A percentile compares a stretch with the other conserved stretches of the same genome.
Conservation (phyloP, 352 stramenopile species). For the Peronospora belbahrii region DNA sequence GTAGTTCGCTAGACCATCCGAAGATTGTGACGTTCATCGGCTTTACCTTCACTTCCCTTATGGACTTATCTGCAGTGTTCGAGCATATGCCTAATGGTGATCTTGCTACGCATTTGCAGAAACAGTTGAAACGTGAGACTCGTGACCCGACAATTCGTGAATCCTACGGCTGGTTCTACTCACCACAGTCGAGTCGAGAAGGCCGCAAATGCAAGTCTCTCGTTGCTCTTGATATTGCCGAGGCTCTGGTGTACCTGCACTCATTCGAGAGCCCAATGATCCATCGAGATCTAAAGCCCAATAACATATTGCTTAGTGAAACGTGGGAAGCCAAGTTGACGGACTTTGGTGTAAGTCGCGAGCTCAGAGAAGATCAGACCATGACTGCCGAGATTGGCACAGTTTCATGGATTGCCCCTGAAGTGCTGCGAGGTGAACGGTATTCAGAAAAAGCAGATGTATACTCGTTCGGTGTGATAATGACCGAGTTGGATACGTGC, state of each 20-base stretch:
- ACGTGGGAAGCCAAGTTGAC: slow-evolving; percentile 40
- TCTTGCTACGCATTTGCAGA: slow-evolving; percentile 31
- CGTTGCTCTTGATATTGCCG: slow-evolving; percentile 34
- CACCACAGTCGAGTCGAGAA: slow-evolving; percentile 8
- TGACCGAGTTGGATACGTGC: slow-evolving; percentile 48
- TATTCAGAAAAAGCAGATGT: slow-evolving; percentile 70
- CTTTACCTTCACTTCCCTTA: slow-evolving; percentile 46
- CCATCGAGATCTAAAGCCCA: slow-evolving; percentile 47
- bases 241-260: slow-evolving; percentile 43
- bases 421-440: slow-evolving; percentile 49
- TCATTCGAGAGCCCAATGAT: slow-evolving; percentile 38
- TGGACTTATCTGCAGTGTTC: slow-evolving; percentile 44
- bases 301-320: slow-evolving; percentile 44
- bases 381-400: slow-evolving; percentile 55
- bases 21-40: slow-evolving; percentile 50
- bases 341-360: slow-evolving; percentile 51
- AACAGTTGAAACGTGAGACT: slow-evolving; percentile 27
- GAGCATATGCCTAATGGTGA: slow-evolving; percentile 46
- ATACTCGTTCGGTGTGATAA: slow-evolving; percentile 64
- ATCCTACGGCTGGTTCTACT: slow-evolving; percentile 26
- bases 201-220: slow-evolving; percentile 33
- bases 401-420: slow-evolving; percentile 55
- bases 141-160: slow-evolving; percentile 19
- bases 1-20: slow-evolving; percentile 27
- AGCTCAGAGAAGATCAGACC: slow-evolving; percentile 24